Evolutionary conservation across 495 filamentous ascomycete species (phyloP), one percentile per base, ranked within the genome.

Genomic region (Penicillium atrosanguineum): DNA sequence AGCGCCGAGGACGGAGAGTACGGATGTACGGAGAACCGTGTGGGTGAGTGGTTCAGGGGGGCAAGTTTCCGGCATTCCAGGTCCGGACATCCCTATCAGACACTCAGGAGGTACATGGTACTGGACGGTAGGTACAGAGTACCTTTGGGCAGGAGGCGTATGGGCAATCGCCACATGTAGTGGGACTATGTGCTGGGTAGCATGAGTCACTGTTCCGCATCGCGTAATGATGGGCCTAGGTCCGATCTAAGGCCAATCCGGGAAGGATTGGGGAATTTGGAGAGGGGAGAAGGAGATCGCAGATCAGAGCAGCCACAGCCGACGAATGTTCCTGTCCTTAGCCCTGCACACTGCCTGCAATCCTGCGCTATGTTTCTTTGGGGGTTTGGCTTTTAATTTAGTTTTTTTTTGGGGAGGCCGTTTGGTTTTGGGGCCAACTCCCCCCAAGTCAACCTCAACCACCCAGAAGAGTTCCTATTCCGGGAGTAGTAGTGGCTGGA

Each of bases 281-380:
- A 31, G 48, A 44, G 43, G 16, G 36, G 4, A 23, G 1, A 16
- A 16, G 48, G 25, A 50, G 39, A 39, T 39, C 41, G n/a, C 6
- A 23, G 56, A 59, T 59, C 51, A 53, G 26, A 55, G 48, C 57
- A 60, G 57, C 57, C 57, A 60, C 57, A 60, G 34, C 57, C 57
- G 57, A 48, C n/a, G 55, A 57, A 57, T 59, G 56, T 54, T 38
- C 56, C 55, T 54, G 25, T 34, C 34, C n/a, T 21, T 38, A 18
- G 28, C 45, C 31, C 21, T 21, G 21, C 31, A 7, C 31, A 47
- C n/a, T 20, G 46, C 46, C 46, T 49, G 36, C 46, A 40, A 40
- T 31, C 7, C 28, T 31, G 28, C 28, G 23, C 23, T 23, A 31
- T 31, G 28, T 31, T 34, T 34, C 14, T 15, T 34, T 34, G 31